A percentile compares a stretch with the other conserved stretches of the same genome.
Conservation (phyloP, 108 stramenopile species). For the Pseudonitzschia pungens region DNA sequence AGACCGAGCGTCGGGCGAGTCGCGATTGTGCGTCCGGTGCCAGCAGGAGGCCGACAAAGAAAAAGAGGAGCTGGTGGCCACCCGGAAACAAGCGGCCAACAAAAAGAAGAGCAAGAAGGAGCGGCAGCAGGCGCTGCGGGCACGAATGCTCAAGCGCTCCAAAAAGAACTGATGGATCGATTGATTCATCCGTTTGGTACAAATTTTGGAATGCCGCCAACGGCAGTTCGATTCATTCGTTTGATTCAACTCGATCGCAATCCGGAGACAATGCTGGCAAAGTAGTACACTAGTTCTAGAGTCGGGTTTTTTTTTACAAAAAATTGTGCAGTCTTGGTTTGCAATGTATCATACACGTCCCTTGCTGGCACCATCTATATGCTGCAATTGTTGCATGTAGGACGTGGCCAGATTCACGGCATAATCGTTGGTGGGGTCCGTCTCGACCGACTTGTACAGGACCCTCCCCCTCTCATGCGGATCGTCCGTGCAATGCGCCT, state of each 20-base stretch:
- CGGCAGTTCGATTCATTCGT: no score
- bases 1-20: conserved; percentile 50
- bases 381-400: conserved; percentile 33
- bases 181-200: neutral
- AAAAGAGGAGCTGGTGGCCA: conserved; percentile 43
- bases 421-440: conserved; percentile 46
- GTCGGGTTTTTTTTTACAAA: no score
- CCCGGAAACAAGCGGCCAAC: conserved; percentile 41
- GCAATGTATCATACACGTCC: no score
- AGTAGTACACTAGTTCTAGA: no score
- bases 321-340: no score
- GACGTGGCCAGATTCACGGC: conserved; percentile 37
- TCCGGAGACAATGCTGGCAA: no score
- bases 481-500: conserved; percentile 38
- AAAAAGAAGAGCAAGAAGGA: conserved; percentile 50
- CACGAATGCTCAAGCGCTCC: conserved; percentile 57
- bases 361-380: no score
- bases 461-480: conserved; percentile 26
- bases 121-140: conserved; percentile 35
- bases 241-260: no score
- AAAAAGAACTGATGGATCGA: conserved; percentile 16
- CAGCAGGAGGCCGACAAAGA: conserved; percentile 66
- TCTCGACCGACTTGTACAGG: conserved; percentile 41
- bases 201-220: no score
- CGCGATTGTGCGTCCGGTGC: conserved; percentile 72